Conservation (phyloP, 176 grass and related monocot genomes). For the Musa beccarii region DNA sequence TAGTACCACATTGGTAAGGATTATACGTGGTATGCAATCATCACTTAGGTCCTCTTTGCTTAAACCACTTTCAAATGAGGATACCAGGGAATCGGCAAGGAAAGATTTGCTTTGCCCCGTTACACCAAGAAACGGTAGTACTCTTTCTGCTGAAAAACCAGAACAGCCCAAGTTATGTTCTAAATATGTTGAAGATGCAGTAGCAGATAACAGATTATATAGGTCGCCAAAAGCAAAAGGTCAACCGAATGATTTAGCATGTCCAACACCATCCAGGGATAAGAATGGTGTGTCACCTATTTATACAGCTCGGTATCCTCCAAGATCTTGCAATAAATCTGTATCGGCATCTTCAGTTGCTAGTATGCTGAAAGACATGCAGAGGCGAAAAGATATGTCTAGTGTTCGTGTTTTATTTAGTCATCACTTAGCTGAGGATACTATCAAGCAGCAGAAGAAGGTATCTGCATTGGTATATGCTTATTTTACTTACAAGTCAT, state of each 20-base stretch:
- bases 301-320: constrained; percentile 52
- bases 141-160: constrained; percentile 9
- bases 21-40: background rate
- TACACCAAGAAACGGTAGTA: background rate
- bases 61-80: constrained; percentile 1
- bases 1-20: background rate
- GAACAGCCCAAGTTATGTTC: constrained; percentile 10
- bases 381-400: constrained; percentile 53
- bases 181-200: background rate
- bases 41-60: background rate
- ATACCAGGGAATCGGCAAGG: background rate
- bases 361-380: constrained; percentile 36
- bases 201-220: background rate
- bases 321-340: constrained; percentile 32
- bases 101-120: background rate
- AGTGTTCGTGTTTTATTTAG: constrained; percentile 61
- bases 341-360: constrained; percentile 36
- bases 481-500: constrained; percentile 11
- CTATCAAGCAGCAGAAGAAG: constrained; percentile 80
- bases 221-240: constrained; percentile 7
- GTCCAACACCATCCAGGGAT: constrained; percentile 32
- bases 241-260: constrained; percentile 8
- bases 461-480: constrained; percentile 22
- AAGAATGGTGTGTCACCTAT: constrained; percentile 49
- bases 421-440: constrained; percentile 64